Base-by-base conservation (phyloP, 768 basidiomycete species). In the Termitomyces sp. region DNA sequence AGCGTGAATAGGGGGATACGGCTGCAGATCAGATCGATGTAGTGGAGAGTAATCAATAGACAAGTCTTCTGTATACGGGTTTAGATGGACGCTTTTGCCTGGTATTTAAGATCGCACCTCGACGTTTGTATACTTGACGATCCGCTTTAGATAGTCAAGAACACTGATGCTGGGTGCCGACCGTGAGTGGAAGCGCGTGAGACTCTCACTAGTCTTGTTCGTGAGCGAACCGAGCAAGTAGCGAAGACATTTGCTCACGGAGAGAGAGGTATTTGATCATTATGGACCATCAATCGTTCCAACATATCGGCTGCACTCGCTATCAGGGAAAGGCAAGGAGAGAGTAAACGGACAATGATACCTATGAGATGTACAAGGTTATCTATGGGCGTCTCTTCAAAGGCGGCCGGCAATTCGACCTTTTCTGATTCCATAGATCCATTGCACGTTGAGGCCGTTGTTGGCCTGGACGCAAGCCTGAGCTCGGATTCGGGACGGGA, bases 101-200 rank as follows among this genome's bases (percentile, higher is more conserved):
- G n/a, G 27, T 5, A 2, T 35, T 13, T 25, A 25, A 16, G 23
- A 29, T 69, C 81, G 56, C 46, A 95, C 94, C 81, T 98, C 97
- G 71, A 95, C 87, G 66, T 96, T 98, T 54, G 95, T 95, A 70
- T 92, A 98, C 63, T 82, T 85, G 62, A 97, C 89, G 64, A 99
- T 96, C 51, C 97, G 90, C 62, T 86, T 82, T 54, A 98, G 80
- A 73, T 99, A 99, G 68, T 98, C 97, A 59, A 92, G 76, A 46
- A 98, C 85, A 59, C 79, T 81, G 70, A 98, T 98, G 56, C 75
- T 79, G 41, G 97, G 96, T 5, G 94, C 82, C 9, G 94, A 84
- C 61, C 95, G 84, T 31, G 95, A 98, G 73, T 99, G 97, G 69
- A 99, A 99, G 52, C 95, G 88, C 43, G 97, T 98, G 59, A 99